These are phyloP conservation scores for Cicer bijugum DNA, from an alignment of 306 rosid species.

Conservation along the genomic window DNA sequence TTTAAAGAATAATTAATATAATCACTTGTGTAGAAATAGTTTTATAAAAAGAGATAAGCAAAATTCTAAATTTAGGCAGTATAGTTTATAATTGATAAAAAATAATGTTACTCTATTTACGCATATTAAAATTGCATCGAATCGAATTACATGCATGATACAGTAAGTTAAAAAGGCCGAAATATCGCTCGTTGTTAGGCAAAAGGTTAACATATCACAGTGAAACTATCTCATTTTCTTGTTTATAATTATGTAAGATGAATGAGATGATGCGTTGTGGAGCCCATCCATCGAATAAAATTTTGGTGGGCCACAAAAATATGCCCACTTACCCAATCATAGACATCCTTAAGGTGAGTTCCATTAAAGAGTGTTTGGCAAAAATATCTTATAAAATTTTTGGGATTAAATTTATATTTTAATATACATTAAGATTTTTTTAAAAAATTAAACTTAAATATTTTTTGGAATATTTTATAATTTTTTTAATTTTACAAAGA, in stretches of 20 bases:
- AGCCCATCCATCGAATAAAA: slow-evolving; percentile 25
- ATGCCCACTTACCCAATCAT: slow-evolving; percentile 14
- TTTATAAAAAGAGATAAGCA: no score
- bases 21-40: no score
- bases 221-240: slow-evolving; percentile 32
- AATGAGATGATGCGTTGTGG: slow-evolving; percentile 29
- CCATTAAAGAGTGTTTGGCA: no score
- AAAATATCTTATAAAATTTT: no score
- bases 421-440: no score
- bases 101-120: background rate
- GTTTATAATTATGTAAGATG: slow-evolving; percentile 1
- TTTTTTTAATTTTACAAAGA: no score
- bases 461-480: no score
- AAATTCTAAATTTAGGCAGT: background rate
- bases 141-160: slow-evolving; percentile 21
- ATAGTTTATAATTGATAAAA: background rate
- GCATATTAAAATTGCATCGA: background rate
- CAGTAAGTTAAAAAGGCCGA: slow-evolving; percentile 27
- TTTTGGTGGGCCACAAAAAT: background rate
- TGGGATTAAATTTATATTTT: no score
- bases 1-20: no score
- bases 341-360: background rate
- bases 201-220: slow-evolving; percentile 53
- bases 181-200: slow-evolving; percentile 44
- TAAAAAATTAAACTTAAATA: no score